phyloP scores from a whole-genome alignment of 768 basidiomycete genomes.

The Psilocybe cyanescens region DNA sequence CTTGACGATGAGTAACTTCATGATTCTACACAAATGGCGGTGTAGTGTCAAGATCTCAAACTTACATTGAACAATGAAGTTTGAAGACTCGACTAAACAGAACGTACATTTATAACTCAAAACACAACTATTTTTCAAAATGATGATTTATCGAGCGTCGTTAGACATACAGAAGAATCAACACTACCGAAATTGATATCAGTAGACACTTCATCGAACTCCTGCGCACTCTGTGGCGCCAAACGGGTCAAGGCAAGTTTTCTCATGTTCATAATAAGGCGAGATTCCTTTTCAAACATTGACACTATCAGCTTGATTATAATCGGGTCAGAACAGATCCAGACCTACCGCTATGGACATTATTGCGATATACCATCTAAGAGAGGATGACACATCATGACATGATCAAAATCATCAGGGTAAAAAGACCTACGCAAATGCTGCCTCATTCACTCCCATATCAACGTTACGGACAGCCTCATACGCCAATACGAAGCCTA shows the following conservation, averaged over 20 bases:
- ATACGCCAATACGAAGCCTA: neutral
- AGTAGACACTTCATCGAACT: neutral
- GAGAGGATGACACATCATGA: neutral
- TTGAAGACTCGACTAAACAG: no score
- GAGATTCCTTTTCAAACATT: neutral
- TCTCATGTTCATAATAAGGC: constrained; percentile 11
- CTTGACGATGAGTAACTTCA: no score
- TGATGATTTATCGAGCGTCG: neutral
- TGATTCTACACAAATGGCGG: no score
- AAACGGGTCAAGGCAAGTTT: neutral
- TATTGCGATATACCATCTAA: constrained; percentile 12
- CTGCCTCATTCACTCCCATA: constrained; percentile 1
- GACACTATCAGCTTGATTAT: neutral
- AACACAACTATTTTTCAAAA: no score
- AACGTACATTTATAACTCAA: no score
- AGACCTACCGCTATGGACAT: constrained; percentile 8
- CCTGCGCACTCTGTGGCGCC: neutral
- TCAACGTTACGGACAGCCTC: neutral
- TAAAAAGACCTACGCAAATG: constrained; percentile 2
- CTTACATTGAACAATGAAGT: no score
- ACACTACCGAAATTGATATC: neutral
- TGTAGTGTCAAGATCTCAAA: no score
- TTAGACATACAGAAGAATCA: neutral
- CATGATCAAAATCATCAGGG: no score
- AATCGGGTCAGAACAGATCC: neutral